Base-by-base conservation (phyloP, 164 flowering plant species). In the Umbellularia californica region DNA sequence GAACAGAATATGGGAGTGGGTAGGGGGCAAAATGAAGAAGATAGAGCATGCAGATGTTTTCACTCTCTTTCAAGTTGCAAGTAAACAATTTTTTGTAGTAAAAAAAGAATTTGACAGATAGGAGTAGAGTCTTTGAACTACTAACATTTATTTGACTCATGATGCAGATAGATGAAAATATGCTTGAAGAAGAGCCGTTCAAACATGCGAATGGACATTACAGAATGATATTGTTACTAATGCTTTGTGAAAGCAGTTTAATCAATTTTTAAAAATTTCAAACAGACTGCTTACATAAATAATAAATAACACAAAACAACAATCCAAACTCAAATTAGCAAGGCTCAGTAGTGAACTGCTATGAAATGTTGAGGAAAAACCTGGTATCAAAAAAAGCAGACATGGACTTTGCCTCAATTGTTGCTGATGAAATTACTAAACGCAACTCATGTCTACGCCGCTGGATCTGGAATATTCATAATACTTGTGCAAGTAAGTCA, bases 361-460 rank as follows among this genome's bases (percentile, higher is more conserved):
- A 58, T 11, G 5, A 33, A 28, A 22, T 24, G 27, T 68, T 65
- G 3, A 68, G 47, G 20, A 72, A 76, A 66, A 81, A 95, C 99
- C 99, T 91, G 84, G 79, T 63, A 62, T 71, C 71, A 78, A 95
- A 95, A 82, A 92, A 95, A 55, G 86, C 70, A 27, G 96, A 83
- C 87, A 95, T 89, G 25, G 88, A 78, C 85, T 87, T 90, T 62
- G 99, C 99, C 79, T 95, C 98, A 83, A 95, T 95, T 76, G 99
- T 95, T 71, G 99, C 99, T 60, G 99, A 95, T 50, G 98, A 85
- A 74, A 95, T 95, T 70, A 95, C 80, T 65, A 95, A 76, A 35
- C 97, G 95, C 81, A 95, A 80, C 58, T 93, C 94, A 81, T 98
- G 91, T 55, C 99, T 85, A 70, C 98, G 96, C 22, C 88, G 83